A percentile compares a stretch with the other conserved stretches of the same genome.
These are phyloP conservation scores for Gentiana straminea DNA, from an alignment of 257 asterid genomes.

Conservation along the genomic window DNA sequence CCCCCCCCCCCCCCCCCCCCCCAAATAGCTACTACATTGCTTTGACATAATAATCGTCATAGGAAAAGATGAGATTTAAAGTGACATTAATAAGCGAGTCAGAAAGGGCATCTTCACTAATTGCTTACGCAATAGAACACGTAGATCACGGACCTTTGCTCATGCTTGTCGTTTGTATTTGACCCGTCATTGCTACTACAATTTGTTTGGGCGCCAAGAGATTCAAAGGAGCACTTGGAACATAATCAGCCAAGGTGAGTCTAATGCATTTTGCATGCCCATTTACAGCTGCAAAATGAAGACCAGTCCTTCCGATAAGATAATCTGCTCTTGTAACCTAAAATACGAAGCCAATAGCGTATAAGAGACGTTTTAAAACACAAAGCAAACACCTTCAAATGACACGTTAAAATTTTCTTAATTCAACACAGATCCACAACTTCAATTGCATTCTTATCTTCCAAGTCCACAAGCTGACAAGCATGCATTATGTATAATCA, in stretches of 20 bases:
- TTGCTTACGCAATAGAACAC: conserved; percentile 4
- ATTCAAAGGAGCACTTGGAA: conserved; percentile 72
- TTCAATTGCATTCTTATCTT: conserved; percentile 1
- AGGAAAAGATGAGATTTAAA: neutral
- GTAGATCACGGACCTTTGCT: conserved; percentile 20
- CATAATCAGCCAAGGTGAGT: conserved; percentile 82
- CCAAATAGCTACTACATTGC: neutral
- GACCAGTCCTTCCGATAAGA: conserved; percentile 93
- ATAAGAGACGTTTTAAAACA: neutral
- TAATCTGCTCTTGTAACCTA: conserved; percentile 93
- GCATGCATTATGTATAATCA: neutral
- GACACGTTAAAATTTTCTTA: neutral
- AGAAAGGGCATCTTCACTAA: neutral
- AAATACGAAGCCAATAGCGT: conserved; percentile 11
- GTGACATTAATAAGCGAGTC: too few species aligned
- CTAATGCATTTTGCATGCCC: conserved; percentile 90
- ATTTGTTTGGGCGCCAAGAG: conserved; percentile 27
- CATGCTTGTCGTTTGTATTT: conserved; percentile 43
- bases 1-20: too few species aligned
- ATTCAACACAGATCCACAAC: conserved; percentile 16
- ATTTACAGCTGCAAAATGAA: conserved; percentile 90
- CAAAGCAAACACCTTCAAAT: too few species aligned
- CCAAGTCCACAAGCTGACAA: neutral
- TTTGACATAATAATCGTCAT: neutral
- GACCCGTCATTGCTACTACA: conserved; percentile 37